A percentile compares a stretch with the other conserved stretches of the same genome.
Evolutionary conservation across 768 basidiomycete species (phyloP).

Genomic region (Lactarius trivialis): DNA sequence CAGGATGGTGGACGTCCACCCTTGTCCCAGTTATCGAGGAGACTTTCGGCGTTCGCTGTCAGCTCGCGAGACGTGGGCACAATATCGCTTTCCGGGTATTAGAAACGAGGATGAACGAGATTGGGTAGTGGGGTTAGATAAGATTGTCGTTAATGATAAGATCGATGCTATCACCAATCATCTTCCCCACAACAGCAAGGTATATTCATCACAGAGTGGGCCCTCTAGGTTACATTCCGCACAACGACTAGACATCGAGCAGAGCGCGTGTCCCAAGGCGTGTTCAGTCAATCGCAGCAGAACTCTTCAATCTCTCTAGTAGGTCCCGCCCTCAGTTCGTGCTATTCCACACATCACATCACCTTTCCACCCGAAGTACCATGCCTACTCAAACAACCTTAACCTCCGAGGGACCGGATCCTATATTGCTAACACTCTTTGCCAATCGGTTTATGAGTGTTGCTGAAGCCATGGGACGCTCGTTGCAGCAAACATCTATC

Average conservation of each 20-base stretch:
- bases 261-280: background rate
- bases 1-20: no score
- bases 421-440: constrained; percentile 84
- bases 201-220: background rate
- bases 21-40: no score
- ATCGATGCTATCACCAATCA: background rate
- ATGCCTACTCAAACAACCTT: background rate
- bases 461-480: constrained; percentile 91
- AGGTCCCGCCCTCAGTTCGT: background rate
- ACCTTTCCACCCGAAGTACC: background rate
- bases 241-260: background rate
- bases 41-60: no score
- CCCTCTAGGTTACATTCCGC: background rate
- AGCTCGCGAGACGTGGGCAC: no score
- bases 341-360: background rate
- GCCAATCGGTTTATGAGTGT: constrained; percentile 98
- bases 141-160: background rate
- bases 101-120: no score
- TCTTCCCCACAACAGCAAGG: no score
- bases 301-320: background rate
- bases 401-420: constrained; percentile 51
- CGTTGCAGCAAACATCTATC: constrained; percentile 84
- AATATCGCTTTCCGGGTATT: no score
- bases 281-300: background rate
- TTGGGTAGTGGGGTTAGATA: background rate